These are phyloP conservation scores for Gossypium longicalyx DNA, from an alignment of 345 rosid genomes.

Conservation along the genomic window DNA sequence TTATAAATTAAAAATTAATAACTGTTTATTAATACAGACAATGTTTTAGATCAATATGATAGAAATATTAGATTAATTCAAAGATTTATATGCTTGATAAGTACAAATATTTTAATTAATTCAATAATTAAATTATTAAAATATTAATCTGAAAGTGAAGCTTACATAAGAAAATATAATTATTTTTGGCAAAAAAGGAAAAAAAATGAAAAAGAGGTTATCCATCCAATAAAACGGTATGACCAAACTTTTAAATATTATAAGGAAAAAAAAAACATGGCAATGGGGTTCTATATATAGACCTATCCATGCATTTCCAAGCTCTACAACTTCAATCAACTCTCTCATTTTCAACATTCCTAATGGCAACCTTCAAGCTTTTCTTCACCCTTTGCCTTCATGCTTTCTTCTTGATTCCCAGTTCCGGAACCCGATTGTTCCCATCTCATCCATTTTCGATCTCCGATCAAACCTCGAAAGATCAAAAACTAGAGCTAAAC, in stretches of 20 bases:
- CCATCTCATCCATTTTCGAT: not conserved
- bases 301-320: not conserved
- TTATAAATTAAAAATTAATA: too few relatives aligned
- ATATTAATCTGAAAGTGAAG: too few relatives aligned
- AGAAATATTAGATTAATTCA: too few relatives aligned
- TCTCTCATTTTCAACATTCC: not conserved
- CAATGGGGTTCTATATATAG: slow-evolving; percentile 6
- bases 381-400: slow-evolving; percentile 25
- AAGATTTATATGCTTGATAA: too few relatives aligned
- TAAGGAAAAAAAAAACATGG: not conserved
- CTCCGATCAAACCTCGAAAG: not conserved
- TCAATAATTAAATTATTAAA: too few relatives aligned
- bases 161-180: too few relatives aligned
- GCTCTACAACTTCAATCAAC: not conserved
- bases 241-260: not conserved
- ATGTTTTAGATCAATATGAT: too few relatives aligned
- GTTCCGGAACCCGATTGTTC: slow-evolving; percentile 29
- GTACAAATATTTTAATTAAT: too few relatives aligned
- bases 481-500: not conserved
- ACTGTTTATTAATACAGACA: too few relatives aligned
- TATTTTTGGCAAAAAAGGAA: too few relatives aligned
- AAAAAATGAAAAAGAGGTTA: not conserved
- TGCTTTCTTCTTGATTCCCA: slow-evolving; percentile 28
- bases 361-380: slow-evolving; percentile 26
- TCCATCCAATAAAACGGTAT: not conserved